A percentile compares a stretch with the other conserved stretches of the same genome.
Evolutionary conservation across 306 rosid species (phyloP).

Genomic region (Cicer bijugum): DNA sequence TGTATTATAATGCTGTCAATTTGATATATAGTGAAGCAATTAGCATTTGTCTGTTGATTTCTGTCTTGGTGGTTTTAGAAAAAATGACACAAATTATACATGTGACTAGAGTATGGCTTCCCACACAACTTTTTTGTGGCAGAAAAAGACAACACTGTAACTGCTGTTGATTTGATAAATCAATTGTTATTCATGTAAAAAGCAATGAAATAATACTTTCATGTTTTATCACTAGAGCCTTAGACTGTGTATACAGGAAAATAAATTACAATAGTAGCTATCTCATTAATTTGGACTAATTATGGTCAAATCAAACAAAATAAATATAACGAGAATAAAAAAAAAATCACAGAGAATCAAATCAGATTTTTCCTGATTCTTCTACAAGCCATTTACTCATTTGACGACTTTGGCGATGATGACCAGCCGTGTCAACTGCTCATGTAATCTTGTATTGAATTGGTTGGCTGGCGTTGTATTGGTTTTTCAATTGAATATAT

Average conservation of each 20-base stretch:
- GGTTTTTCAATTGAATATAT: not conserved
- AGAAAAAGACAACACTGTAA: not conserved
- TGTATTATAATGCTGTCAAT: constrained; percentile 25
- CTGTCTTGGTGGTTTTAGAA: not conserved
- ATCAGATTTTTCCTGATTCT: no score
- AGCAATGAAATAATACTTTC: no score
- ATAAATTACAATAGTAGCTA: no score
- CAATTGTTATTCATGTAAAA: not conserved
- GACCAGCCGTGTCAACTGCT: constrained; percentile 19
- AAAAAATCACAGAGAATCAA: no score
- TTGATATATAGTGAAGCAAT: constrained; percentile 6
- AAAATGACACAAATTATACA: constrained; percentile 10
- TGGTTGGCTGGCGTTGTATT: constrained; percentile 27
- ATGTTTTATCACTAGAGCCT: no score
- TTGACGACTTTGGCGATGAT: not conserved
- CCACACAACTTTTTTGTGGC: not conserved
- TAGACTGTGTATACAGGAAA: no score
- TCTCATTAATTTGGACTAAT: no score
- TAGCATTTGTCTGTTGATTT: constrained; percentile 21
- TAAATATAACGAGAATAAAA: no score
- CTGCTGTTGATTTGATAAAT: constrained; percentile 20
- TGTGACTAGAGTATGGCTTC: constrained; percentile 21
- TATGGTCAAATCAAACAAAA: no score
- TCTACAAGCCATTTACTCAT: constrained; percentile 1
- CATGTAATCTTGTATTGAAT: not conserved